Evolutionary conservation across 768 basidiomycete genomes (phyloP), one percentile per base, ranked within the genome.

Genomic region (Lentinula raphanica): DNA sequence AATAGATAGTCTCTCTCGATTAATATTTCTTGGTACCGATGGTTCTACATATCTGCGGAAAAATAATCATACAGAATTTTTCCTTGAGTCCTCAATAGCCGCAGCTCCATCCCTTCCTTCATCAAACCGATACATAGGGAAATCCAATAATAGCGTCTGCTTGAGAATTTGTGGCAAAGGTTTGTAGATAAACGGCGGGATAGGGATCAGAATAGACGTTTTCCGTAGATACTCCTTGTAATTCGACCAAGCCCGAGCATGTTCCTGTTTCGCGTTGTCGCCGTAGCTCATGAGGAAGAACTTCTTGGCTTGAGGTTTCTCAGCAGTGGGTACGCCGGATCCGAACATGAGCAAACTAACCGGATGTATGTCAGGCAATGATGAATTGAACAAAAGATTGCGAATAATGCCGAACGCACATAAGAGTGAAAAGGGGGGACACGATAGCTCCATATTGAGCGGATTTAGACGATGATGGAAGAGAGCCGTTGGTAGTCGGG

Each of bases 311-410:
- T 80, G 78, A 2, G 85, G 85, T 67, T 85, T 86, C 67, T 87
- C 86, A 4, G 84, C 85, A 0, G 83, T 83, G 0, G 86, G 87
- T n/a, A 90, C 65, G 8, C 87, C 88, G 11, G 85, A 85, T 5
- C 74, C 82, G 70, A 87, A 88, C 72, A 90, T 77, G 17, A 86
- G 74, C 2, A 86, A 64, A 28, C 83, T 83, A 53, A 9, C 12
- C 15, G 46, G 17, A 8, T 50, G 8, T 40, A 27, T 54, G 17
- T 42, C 25, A 19, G 21, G 31, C 11, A 40, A 21, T 46, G n/a
- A 38, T 12, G 42, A 5, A 12, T 3, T 44, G 38, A 59, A 46
- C 13, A 44, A 11, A 0, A 35, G 25, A 12, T 13, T 12, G 23
- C 56, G n/a, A n/a, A 59, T n/a, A n/a, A n/a, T n/a, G n/a, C n/a